phyloP scores from a whole-genome alignment of 2,329 filamentous ascomycete genomes.

The Fusarium temperatum region DNA sequence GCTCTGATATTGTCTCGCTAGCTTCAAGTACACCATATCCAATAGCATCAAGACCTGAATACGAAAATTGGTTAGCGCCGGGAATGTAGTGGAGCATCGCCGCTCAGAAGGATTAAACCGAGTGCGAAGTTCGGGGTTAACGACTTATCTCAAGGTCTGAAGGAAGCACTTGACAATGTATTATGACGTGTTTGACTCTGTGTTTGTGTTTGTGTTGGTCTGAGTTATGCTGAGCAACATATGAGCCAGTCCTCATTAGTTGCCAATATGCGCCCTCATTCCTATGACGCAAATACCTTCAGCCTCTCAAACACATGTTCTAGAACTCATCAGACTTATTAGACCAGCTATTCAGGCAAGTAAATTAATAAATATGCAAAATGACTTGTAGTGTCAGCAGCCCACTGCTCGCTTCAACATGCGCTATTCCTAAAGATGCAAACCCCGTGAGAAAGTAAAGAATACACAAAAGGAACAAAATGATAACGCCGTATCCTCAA shows the following conservation, averaged over 20 bases:
- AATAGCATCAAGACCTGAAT: conserved; percentile 9
- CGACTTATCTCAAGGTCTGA: neutral
- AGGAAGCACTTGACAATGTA: neutral
- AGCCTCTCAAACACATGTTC: neutral
- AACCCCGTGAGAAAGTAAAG: conserved; percentile 1
- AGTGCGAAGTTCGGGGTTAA: conserved; percentile 20
- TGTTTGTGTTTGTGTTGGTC: neutral
- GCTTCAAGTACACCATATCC: neutral
- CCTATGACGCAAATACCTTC: neutral
- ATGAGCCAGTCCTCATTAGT: neutral
- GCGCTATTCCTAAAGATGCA: conserved; percentile 33
- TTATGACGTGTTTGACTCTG: conserved; percentile 10
- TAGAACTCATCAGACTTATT: neutral
- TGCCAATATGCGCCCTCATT: neutral
- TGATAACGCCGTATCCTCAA: conserved; percentile 37
- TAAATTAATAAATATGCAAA: conserved; percentile 39
- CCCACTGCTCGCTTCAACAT: conserved; percentile 39
- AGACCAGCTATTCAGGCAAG: conserved; percentile 24
- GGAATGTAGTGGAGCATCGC: neutral
- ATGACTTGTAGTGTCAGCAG: conserved; percentile 30
- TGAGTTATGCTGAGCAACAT: neutral
- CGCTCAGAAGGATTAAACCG: neutral
- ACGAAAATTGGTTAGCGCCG: conserved; percentile 37
- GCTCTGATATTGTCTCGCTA: neutral
- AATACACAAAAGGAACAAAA: conserved; percentile 15